Percentiles rank a stretch among this genome's conserved stretches.
Evolutionary conservation across 371 early-diverging fungal species (phyloP).

Genomic region (Zopfochytrium polystomum): DNA sequence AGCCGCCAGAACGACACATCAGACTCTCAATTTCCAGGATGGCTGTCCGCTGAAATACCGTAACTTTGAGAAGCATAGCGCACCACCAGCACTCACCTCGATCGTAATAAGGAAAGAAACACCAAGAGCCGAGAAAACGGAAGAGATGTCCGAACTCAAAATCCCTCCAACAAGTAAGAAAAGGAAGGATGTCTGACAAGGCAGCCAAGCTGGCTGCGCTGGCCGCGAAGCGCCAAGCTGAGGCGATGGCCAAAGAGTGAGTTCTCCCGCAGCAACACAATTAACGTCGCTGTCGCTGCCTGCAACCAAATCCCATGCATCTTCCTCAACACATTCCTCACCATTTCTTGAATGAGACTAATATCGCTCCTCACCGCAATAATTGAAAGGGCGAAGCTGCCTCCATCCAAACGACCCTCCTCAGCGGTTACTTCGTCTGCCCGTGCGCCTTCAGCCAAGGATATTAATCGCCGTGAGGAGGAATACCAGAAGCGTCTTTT

Average conservation of each 20-base stretch:
- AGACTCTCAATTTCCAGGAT: too few species aligned
- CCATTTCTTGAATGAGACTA: background rate
- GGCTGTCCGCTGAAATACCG: too few species aligned
- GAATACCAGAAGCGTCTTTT: constrained; percentile 10
- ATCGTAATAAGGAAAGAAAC: too few species aligned
- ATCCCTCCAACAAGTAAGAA: too few species aligned
- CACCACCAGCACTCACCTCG: too few species aligned
- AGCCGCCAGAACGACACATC: too few species aligned
- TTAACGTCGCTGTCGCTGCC: background rate
- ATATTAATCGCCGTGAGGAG: constrained; percentile 17
- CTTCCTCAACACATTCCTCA: too few species aligned
- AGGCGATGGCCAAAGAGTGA: constrained; percentile 11
- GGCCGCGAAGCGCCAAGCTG: constrained; percentile 27
- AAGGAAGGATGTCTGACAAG: too few species aligned
- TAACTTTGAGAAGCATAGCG: too few species aligned
- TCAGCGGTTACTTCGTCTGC: constrained; percentile 5
- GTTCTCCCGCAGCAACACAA: background rate
- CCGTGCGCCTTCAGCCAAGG: constrained; percentile 1
- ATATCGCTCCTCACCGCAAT: background rate
- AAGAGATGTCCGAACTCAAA: too few species aligned
- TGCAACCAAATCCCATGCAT: background rate
- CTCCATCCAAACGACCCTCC: background rate
- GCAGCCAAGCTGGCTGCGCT: constrained; percentile 28
- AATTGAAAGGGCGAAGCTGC: constrained; percentile 1
- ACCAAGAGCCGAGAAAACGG: too few species aligned